Evolutionary conservation across 148 eudicot genomes (phyloP), one percentile per base, ranked within the genome.

Genomic region (Amaranthus palmeri): DNA sequence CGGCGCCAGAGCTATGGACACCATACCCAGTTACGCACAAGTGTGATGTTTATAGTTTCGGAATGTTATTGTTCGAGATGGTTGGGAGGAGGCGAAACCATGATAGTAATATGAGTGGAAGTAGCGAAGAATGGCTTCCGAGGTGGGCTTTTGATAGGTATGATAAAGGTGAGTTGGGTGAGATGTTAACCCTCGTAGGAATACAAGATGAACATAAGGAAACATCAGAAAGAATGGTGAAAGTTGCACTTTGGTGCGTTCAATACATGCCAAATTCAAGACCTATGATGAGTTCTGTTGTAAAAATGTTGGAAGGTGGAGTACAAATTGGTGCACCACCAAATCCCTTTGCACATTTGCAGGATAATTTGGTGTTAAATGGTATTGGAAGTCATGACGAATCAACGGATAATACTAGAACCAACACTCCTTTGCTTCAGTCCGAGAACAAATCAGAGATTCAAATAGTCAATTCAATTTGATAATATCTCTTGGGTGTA

Each of bases 21-120:
- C 83, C 83, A 0, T 76, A 68, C 46, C 80, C 83, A n/a, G 83
- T 80, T 10, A 72, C 83, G 0, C 66, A 76, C 54, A 80, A 80
- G 62, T 80, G 80, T 18, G 80, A 80, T 36, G 80, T 80, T 9
- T 76, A 80, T 4, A 72, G 83, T 61, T 80, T 72, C 41, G 77
- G 83, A 11, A 80, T 80, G 83, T 58, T 80, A 17, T 25, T 80
- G 8, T 62, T 76, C 10, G 83, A 80, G 73, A 69, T 76, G 15
- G 74, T 76, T n/a, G 83, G 80, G 51, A 61, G 83, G 45, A 44
- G 80, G 17, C 48, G 83, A 46, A 80, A 80, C 55, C 74, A 62
- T 18, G 77, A 75, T 17, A 54, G 58, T 4, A 63, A 51, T 12
- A 17, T 76, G 3, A 72, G 80, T 25, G 74, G 71, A 4, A 49